These are phyloP conservation scores for Globisporangium takayamanum DNA, from an alignment of 352 stramenopile genomes.

Conservation along the genomic window DNA sequence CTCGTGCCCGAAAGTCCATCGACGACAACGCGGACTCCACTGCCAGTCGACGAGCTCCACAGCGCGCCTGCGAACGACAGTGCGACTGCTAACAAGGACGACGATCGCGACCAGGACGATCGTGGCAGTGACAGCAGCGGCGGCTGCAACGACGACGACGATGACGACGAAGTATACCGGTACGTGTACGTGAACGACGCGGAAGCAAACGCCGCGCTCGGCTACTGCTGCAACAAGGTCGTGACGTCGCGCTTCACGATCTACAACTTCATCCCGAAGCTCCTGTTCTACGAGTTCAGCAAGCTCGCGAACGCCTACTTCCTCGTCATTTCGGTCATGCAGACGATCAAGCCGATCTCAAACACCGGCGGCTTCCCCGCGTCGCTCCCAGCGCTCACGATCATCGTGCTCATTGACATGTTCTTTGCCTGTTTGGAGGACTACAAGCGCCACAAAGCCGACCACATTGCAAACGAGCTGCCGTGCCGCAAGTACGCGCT, in stretches of 20 bases:
- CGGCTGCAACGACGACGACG: background rate
- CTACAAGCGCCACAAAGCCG: slow-evolving; percentile 84
- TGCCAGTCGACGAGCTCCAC: slow-evolving; percentile 14
- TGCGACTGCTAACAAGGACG: background rate
- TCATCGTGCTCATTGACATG: slow-evolving; percentile 92
- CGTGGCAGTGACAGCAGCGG: background rate
- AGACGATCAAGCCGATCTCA: slow-evolving; percentile 88
- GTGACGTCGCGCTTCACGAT: slow-evolving; percentile 89
- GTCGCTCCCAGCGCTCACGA: slow-evolving; percentile 85
- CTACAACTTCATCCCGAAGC: slow-evolving; percentile 89
- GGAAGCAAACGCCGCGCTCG: slow-evolving; percentile 43
- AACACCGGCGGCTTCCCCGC: slow-evolving; percentile 89
- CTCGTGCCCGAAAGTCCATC: slow-evolving; percentile 18
- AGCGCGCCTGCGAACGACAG: slow-evolving; percentile 1
- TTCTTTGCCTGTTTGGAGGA: slow-evolving; percentile 90
- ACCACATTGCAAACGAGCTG: slow-evolving; percentile 82
- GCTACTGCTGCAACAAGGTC: slow-evolving; percentile 74
- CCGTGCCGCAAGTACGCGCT: slow-evolving; percentile 43
- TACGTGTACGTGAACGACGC: slow-evolving; percentile 70
- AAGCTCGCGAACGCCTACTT: slow-evolving; percentile 94
- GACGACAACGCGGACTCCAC: background rate
- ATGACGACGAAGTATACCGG: slow-evolving; percentile 45
- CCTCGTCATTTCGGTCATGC: slow-evolving; percentile 89
- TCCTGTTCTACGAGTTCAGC: slow-evolving; percentile 88
- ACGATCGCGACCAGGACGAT: background rate